phyloP scores from a whole-genome alignment of 169 alveolate species.

The Cryptosporidium felis region DNA sequence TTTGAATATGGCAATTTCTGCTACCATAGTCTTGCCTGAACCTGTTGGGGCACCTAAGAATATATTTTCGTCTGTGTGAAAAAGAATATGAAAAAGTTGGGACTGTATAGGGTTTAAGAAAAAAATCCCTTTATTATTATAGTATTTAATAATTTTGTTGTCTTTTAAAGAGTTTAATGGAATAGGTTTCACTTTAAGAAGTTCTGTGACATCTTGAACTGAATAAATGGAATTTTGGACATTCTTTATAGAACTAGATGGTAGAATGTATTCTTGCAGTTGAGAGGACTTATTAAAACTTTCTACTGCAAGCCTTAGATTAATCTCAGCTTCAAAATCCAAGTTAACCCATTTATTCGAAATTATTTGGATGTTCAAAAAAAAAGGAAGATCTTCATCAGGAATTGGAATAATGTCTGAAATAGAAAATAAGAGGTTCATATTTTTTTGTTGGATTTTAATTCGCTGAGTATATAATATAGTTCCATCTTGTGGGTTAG shows the following conservation, averaged over 20 bases:
- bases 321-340: conserved; percentile 46
- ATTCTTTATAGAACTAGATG: conserved; percentile 59
- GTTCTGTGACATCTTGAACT: conserved; percentile 77
- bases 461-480: conserved; percentile 87
- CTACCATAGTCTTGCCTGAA: conserved; percentile 95
- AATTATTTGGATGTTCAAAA: conserved; percentile 73
- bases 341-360: conserved; percentile 67
- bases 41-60: conserved; percentile 99
- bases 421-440: conserved; percentile 71
- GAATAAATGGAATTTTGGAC: conserved; percentile 36
- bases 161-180: conserved; percentile 76
- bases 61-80: conserved; percentile 94
- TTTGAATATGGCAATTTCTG: conserved; percentile 95
- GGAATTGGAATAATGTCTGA: conserved; percentile 74
- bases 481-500: conserved; percentile 87
- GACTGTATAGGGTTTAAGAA: conserved; percentile 96
- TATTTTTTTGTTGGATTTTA: conserved; percentile 77
- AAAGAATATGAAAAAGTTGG: conserved; percentile 94
- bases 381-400: conserved; percentile 68
- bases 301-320: conserved; percentile 50
- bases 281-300: conserved; percentile 40
- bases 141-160: conserved; percentile 16
- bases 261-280: conserved; percentile 66
- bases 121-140: conserved; percentile 80
- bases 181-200: conserved; percentile 85